phyloP scores from a whole-genome alignment of 768 basidiomycete species.

The Guyanaporus albipodus region DNA sequence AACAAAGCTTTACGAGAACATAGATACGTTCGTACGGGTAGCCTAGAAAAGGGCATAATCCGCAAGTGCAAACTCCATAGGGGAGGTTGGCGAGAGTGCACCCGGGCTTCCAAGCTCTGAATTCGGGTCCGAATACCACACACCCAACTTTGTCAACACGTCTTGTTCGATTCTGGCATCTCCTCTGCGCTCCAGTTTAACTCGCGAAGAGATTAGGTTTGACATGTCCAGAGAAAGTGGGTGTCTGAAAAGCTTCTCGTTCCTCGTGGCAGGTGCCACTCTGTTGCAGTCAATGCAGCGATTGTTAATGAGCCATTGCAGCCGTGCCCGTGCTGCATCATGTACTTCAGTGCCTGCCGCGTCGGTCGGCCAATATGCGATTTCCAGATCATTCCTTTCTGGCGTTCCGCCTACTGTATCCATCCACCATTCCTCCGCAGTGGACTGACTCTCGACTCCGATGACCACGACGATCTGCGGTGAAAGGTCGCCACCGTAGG shows the following conservation, averaged over 20 bases:
- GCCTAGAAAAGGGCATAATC: not conserved
- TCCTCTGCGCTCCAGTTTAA: too few relatives aligned
- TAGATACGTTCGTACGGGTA: too few relatives aligned
- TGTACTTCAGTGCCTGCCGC: not conserved
- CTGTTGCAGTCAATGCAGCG: conserved; percentile 23
- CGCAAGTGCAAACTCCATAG: not conserved
- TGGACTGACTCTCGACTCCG: conserved; percentile 11
- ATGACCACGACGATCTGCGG: conserved; percentile 23
- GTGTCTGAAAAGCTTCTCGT: conserved; percentile 14
- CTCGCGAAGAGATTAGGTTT: conserved; percentile 5
- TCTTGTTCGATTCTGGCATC: conserved; percentile 12
- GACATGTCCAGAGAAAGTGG: conserved; percentile 13
- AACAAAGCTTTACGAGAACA: too few relatives aligned
- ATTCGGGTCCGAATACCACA: conserved; percentile 16
- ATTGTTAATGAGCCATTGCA: conserved; percentile 17
- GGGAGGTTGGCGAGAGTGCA: not conserved
- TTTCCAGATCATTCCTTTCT: conserved; percentile 3
- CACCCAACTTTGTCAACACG: conserved; percentile 17
- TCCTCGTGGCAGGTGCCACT: not conserved
- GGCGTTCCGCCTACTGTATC: not conserved
- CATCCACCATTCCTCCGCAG: conserved; percentile 25
- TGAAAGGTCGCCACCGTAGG: conserved; percentile 26
- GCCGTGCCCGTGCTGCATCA: not conserved
- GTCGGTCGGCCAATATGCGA: conserved; percentile 9
- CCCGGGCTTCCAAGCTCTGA: not conserved